Base-by-base conservation (phyloP, 2,329 filamentous ascomycete species). In the Fusarium bulbicola region DNA sequence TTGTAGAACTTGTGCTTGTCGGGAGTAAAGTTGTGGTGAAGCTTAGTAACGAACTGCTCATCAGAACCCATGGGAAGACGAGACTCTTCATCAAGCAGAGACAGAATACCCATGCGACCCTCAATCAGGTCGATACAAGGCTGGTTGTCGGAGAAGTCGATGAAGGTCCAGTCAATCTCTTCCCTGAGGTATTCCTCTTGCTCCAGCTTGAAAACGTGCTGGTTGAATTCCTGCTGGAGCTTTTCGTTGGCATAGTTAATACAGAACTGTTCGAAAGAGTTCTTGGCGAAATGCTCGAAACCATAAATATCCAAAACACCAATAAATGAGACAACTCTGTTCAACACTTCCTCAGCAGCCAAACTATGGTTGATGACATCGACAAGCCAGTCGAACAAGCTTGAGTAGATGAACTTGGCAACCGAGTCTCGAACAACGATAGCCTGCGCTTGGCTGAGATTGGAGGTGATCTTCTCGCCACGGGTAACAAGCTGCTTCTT, bases 161-260 rank as follows among this genome's bases (percentile, higher is more conserved):
- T 99, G 81, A 99, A 99, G 15, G 93, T 98, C 96, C 96, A 99
- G 84, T 98, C 95, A 74, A 99, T 99, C 84, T 98, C 88, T 84
- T 99, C 96, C 62, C 92, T 91, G 45, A 98, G 89, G 81, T 99
- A 99, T 83, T 99, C 96, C 81, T 99, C 96, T 82, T 99, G 96
- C 82, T 99, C 96, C 28, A 99, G 89, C 83, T 98, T 98, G 89
- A 99, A 99, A 40, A 99, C 96, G 80, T 99, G 96, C 81, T 97
- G 94, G 84, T 99, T 99, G 87, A 99, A 99, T 82, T 98, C 95
- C 82, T 99, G 96, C 81, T 99, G 96, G 61, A 99, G 86, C 84
- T 99, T 99, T 84, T 99, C 96, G 83, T 99, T 99, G 84, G 96
- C 96, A 80, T 99, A 99, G 84, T 99, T 99, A 89, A 99, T 99